These are phyloP conservation scores for Lathyrus sativus DNA, from an alignment of 306 rosid species.

Conservation along the genomic window DNA sequence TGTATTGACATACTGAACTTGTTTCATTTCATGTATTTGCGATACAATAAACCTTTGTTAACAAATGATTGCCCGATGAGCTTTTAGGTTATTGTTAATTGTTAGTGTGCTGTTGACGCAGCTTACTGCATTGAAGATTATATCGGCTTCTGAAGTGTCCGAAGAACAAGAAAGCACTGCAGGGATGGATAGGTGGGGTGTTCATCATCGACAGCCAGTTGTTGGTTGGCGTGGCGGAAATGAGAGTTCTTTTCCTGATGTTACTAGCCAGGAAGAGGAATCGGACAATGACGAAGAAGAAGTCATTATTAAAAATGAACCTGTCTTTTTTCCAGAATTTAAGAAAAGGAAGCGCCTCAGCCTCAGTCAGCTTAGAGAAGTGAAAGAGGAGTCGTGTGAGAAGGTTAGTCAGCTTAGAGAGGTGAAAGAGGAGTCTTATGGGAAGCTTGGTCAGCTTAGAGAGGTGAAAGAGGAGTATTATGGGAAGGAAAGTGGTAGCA, in stretches of 20 bases:
- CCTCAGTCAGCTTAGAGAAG: conserved; percentile 54
- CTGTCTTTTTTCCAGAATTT: conserved; percentile 39
- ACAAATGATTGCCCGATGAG: not conserved
- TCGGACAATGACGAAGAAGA: conserved; percentile 45
- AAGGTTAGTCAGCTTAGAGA: conserved; percentile 49
- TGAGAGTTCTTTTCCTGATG: conserved; percentile 41
- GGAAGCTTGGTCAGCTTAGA: conserved; percentile 24
- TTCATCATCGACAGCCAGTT: conserved; percentile 36
- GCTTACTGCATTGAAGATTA: conserved; percentile 6
- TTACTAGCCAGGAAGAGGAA: conserved; percentile 42
- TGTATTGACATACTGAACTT: conserved; percentile 1
- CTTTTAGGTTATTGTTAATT: conserved; percentile 21
- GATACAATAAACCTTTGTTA: not conserved
- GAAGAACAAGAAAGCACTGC: conserved; percentile 9
- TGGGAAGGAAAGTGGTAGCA: conserved; percentile 38
- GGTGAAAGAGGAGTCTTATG: conserved; percentile 45
- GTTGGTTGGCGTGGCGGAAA: conserved; percentile 37
- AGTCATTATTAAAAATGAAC: conserved; percentile 39
- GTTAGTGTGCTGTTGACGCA: conserved; percentile 16
- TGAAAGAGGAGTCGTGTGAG: conserved; percentile 41
- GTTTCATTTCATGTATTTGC: not conserved
- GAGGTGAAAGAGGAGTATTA: conserved; percentile 49
- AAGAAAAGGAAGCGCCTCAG: conserved; percentile 55
- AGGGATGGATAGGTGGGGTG: conserved; percentile 54
- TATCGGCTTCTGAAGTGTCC: conserved; percentile 25